A percentile compares a stretch with the other conserved stretches of the same genome.
Conservation (phyloP, 345 rosid species). For the Gossypium ekmanianum region DNA sequence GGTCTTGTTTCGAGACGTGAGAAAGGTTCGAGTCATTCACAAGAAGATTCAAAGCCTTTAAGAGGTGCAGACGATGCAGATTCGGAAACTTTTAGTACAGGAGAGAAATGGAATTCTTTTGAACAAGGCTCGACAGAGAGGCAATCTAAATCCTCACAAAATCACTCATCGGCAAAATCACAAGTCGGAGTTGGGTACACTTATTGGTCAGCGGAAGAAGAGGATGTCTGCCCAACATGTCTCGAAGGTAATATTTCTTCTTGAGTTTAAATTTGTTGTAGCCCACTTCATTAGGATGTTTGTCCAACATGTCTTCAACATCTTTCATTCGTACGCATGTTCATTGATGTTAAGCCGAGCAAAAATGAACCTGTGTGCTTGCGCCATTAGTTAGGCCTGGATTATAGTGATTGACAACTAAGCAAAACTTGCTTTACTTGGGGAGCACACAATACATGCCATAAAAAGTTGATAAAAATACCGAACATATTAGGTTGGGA, state of each 20-base stretch:
- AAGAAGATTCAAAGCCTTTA: constrained; percentile 78
- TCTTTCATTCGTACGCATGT: no score
- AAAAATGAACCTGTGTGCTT: no score
- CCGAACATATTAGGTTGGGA: background rate
- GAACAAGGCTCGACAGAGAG: constrained; percentile 65
- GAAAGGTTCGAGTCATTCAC: constrained; percentile 79
- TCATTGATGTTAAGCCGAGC: no score
- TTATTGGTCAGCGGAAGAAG: constrained; percentile 66
- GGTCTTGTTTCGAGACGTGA: constrained; percentile 49
- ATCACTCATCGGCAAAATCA: constrained; percentile 45
- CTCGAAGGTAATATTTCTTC: constrained; percentile 66
- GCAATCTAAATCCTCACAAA: constrained; percentile 45
- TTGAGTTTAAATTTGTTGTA: background rate
- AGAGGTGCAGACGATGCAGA: constrained; percentile 55
- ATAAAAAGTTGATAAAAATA: no score
- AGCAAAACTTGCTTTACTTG: no score
- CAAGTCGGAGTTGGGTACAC: constrained; percentile 39
- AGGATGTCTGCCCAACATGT: constrained; percentile 95
- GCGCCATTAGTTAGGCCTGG: no score
- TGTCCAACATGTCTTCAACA: no score
- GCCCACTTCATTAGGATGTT: background rate
- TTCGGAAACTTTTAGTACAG: constrained; percentile 49
- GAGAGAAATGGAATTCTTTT: constrained; percentile 62
- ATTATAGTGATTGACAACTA: no score
- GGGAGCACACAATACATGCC: no score